Evolutionary conservation across 2,329 filamentous ascomycete genomes (phyloP).

Genomic region (Cordyceps farinosa): DNA sequence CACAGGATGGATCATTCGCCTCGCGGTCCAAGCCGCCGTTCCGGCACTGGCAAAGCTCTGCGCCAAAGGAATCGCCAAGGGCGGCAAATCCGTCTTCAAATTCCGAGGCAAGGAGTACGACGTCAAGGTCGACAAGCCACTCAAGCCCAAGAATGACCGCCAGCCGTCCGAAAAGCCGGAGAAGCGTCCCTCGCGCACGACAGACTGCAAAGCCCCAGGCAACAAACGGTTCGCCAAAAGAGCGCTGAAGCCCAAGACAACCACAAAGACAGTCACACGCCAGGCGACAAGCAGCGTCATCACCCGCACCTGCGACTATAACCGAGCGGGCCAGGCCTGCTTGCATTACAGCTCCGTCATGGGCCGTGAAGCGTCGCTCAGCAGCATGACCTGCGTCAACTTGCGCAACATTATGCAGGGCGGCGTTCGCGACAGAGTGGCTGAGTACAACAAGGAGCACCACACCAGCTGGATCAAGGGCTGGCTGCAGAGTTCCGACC

Average conservation of each 20-base stretch:
- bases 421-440: neutral
- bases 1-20: too few species aligned
- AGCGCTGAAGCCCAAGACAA: too few species aligned
- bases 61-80: conserved; percentile 33
- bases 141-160: neutral
- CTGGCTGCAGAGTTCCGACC: conserved; percentile 11
- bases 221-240: too few species aligned
- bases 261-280: too few species aligned
- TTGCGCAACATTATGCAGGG: too few species aligned
- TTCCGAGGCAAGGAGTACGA: conserved; percentile 8
- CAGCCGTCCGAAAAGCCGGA: neutral
- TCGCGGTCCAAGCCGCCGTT: conserved; percentile 21
- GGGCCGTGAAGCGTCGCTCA: neutral
- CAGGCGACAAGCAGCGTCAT: neutral
- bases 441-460: conserved; percentile 9
- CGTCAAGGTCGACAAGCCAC: conserved; percentile 1
- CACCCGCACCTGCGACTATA: neutral
- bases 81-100: conserved; percentile 24
- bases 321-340: conserved; percentile 2
- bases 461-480: conserved; percentile 14
- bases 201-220: too few species aligned
- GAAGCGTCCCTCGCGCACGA: too few species aligned
- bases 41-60: conserved; percentile 30
- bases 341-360: conserved; percentile 16
- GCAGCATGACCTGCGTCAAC: conserved; percentile 4